Conservation (phyloP, 768 basidiomycete genomes). For the Lactifluus hygrophoroides region DNA sequence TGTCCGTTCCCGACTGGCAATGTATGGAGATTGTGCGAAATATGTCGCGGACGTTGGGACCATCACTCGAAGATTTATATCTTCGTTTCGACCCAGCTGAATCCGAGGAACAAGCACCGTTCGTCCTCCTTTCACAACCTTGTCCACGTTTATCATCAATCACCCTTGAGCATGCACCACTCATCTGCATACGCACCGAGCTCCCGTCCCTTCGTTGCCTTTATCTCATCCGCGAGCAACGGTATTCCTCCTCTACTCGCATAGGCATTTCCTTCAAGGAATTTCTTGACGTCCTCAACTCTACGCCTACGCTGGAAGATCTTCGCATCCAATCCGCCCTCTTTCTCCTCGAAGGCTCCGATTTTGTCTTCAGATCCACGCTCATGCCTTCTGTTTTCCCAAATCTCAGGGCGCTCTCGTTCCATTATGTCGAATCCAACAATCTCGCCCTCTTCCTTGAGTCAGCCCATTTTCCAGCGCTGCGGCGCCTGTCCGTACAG, state of each 20-base stretch:
- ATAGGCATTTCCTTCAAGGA: slow-evolving; percentile 25
- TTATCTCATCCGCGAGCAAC: slow-evolving; percentile 25
- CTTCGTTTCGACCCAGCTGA: slow-evolving; percentile 25
- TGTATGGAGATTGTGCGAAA: slow-evolving; percentile 24
- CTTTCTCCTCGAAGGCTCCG: slow-evolving; percentile 23
- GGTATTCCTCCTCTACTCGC: slow-evolving; percentile 21
- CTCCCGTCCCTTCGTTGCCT: slow-evolving; percentile 23
- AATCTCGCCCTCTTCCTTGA: slow-evolving; percentile 27
- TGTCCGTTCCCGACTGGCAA: slow-evolving; percentile 26
- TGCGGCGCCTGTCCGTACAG: slow-evolving; percentile 24
- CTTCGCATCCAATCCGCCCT: slow-evolving; percentile 23
- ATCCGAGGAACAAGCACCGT: slow-evolving; percentile 22
- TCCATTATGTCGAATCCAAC: slow-evolving; percentile 25
- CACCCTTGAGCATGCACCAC: slow-evolving; percentile 26
- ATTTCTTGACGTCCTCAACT: slow-evolving; percentile 17
- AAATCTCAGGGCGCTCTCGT: slow-evolving; percentile 21
- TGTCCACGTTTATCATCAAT: slow-evolving; percentile 25
- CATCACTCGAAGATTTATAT: slow-evolving; percentile 25
- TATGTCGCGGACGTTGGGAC: slow-evolving; percentile 22
- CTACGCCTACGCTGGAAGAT: slow-evolving; percentile 22
- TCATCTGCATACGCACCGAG: slow-evolving; percentile 23
- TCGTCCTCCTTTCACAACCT: slow-evolving; percentile 22
- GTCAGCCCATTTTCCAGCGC: slow-evolving; percentile 22
- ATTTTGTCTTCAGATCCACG: slow-evolving; percentile 22
- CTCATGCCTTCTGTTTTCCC: slow-evolving; percentile 20